phyloP scores from a whole-genome alignment of 2,329 filamentous ascomycete species.

The Calonectria hongkongensis region DNA sequence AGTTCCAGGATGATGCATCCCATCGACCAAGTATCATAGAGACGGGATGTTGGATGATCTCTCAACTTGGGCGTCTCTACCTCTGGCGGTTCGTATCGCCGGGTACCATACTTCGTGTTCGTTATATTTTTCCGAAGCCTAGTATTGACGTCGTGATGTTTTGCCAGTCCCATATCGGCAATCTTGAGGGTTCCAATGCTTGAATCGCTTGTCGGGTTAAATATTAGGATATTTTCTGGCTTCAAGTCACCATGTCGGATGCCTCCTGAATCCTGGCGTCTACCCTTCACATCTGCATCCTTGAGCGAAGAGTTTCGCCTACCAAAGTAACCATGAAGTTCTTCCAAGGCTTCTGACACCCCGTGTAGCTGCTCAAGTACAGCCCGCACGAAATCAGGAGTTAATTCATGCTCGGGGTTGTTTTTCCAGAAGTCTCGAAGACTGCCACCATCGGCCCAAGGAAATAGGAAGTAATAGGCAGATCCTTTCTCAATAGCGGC shows the following conservation, averaged over 20 bases:
- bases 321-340: neutral
- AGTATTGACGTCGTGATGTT: constrained; percentile 15
- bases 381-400: neutral
- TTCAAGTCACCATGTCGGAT: constrained; percentile 39
- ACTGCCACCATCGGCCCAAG: constrained; percentile 36
- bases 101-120: constrained; percentile 18
- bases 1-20: constrained; percentile 54
- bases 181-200: constrained; percentile 34
- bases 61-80: neutral
- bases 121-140: constrained; percentile 7
- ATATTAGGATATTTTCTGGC: constrained; percentile 40
- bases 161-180: constrained; percentile 31
- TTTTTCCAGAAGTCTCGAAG: constrained; percentile 43
- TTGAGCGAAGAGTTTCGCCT: neutral
- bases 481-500: constrained; percentile 34
- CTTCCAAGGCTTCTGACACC: neutral
- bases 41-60: constrained; percentile 35
- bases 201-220: neutral
- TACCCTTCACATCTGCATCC: neutral
- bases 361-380: constrained; percentile 8
- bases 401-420: neutral
- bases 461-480: constrained; percentile 38
- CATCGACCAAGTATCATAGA: constrained; percentile 55
- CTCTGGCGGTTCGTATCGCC: constrained; percentile 30
- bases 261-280: neutral